Percentiles rank a stretch among this genome's conserved stretches.
phyloP scores from a whole-genome alignment of 192 early-diverging fungal genomes.

The Coemansia sp. region DNA sequence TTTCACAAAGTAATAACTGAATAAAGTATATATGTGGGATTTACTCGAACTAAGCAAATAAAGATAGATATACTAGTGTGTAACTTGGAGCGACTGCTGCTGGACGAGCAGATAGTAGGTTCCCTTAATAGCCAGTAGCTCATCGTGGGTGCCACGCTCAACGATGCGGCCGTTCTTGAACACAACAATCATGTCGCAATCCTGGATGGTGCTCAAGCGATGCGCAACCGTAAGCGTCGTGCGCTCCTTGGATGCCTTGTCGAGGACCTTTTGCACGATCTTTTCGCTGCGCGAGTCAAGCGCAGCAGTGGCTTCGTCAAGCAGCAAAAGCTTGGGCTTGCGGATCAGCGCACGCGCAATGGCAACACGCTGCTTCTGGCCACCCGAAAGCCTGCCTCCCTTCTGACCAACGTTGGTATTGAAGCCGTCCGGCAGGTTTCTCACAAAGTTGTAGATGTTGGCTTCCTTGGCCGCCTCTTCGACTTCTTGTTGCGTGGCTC shows the following conservation, averaged over 20 bases:
- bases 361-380: constrained; percentile 59
- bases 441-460: constrained; percentile 62
- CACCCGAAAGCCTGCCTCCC: constrained; percentile 38
- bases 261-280: constrained; percentile 75
- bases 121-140: constrained; percentile 59
- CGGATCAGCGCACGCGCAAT: constrained; percentile 66
- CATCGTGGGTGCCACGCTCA: constrained; percentile 67
- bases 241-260: constrained; percentile 64
- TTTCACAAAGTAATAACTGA: too few species aligned
- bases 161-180: constrained; percentile 44
- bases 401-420: constrained; percentile 67
- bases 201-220: constrained; percentile 39
- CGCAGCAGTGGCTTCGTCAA: constrained; percentile 81
- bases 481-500: constrained; percentile 38
- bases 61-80: constrained; percentile 11
- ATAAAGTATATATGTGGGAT: not conserved
- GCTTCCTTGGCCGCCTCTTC: constrained; percentile 46
- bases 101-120: constrained; percentile 62
- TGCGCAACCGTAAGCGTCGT: constrained; percentile 73
- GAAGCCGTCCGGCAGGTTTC: constrained; percentile 55
- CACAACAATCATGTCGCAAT: constrained; percentile 18
- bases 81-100: constrained; percentile 60
- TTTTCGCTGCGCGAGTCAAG: constrained; percentile 76
- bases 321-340: constrained; percentile 67
- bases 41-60: not conserved